Conservation (phyloP, 2,329 filamentous ascomycete genomes). For the Cordyceps sp. region DNA sequence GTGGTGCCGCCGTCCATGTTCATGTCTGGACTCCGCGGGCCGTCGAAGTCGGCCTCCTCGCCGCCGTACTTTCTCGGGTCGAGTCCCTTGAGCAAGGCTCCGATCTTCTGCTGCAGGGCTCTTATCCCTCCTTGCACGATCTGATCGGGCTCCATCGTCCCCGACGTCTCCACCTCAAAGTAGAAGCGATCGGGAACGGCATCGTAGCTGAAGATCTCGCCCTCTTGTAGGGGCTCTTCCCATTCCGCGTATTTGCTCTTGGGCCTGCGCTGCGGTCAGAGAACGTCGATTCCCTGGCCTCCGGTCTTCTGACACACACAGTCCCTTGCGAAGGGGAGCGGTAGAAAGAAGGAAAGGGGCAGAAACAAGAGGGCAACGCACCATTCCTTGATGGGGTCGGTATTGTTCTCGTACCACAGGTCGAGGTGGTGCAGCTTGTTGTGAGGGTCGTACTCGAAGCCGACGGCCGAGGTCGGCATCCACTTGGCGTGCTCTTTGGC, state of each 20-base stretch:
- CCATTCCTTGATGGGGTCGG: conserved; percentile 71
- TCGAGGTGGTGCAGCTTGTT: conserved; percentile 89
- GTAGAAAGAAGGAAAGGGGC: not conserved
- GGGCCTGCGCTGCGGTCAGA: conserved; percentile 36
- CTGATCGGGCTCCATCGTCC: conserved; percentile 73
- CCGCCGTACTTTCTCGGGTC: conserved; percentile 31
- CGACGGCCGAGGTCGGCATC: conserved; percentile 81
- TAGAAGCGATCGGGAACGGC: conserved; percentile 77
- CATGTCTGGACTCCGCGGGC: conserved; percentile 48
- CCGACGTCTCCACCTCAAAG: conserved; percentile 80
- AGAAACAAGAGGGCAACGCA: conserved; percentile 23
- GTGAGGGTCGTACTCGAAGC: conserved; percentile 95
- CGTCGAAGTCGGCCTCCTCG: conserved; percentile 43
- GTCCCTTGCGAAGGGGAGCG: not conserved
- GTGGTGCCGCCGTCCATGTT: conserved; percentile 39
- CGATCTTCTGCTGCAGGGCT: conserved; percentile 80
- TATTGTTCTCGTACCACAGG: conserved; percentile 72
- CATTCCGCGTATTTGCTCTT: conserved; percentile 64
- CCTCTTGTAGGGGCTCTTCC: conserved; percentile 66
- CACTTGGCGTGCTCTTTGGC: conserved; percentile 98
- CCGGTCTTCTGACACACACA: too few relatives aligned
- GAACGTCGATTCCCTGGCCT: not conserved
- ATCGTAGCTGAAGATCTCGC: conserved; percentile 81
- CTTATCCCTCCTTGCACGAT: conserved; percentile 83
- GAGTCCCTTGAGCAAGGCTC: conserved; percentile 49